Percentiles rank a stretch among this genome's conserved stretches.
Evolutionary conservation across 495 filamentous ascomycete species (phyloP).

Genomic region (Baudoinia panamericana): DNA sequence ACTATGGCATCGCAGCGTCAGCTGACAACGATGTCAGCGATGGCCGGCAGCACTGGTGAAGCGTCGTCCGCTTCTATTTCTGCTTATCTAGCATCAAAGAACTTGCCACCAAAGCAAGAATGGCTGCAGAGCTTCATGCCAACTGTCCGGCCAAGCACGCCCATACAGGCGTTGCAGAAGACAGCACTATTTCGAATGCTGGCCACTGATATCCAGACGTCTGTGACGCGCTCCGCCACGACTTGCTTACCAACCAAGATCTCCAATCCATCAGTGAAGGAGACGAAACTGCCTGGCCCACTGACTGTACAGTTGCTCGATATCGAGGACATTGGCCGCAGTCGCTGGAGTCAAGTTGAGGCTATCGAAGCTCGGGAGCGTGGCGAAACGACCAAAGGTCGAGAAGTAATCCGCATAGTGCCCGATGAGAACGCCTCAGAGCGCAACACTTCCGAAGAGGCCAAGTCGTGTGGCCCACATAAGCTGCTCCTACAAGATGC

Average conservation of each 20-base stretch:
- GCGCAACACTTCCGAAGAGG: background rate
- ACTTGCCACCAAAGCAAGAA: constrained; percentile 24
- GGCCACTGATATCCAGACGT: constrained; percentile 56
- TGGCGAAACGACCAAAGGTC: constrained; percentile 67
- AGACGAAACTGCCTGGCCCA: constrained; percentile 42
- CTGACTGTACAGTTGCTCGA: constrained; percentile 71
- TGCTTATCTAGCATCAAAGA: constrained; percentile 23
- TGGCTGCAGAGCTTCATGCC: constrained; percentile 31
- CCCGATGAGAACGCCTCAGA: constrained; percentile 37
- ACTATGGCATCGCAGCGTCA: background rate
- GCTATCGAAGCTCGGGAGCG: constrained; percentile 68
- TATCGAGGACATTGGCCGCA: constrained; percentile 65
- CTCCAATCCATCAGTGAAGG: constrained; percentile 37
- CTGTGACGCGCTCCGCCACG: constrained; percentile 32
- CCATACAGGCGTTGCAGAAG: constrained; percentile 57
- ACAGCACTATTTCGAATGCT: constrained; percentile 75
- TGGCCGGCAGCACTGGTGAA: constrained; percentile 1
- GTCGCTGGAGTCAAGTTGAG: constrained; percentile 75
- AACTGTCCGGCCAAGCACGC: constrained; percentile 37
- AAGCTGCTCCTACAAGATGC: constrained; percentile 74
- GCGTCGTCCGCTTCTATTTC: constrained; percentile 27
- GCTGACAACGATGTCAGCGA: constrained; percentile 2
- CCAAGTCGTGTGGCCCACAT: constrained; percentile 45
- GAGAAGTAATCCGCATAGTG: constrained; percentile 67
- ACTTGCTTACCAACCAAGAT: constrained; percentile 45